A percentile compares a stretch with the other conserved stretches of the same genome.
These are phyloP conservation scores for Dictyostelium intermedium DNA, from an alignment of 78 protist species.

Conservation along the genomic window DNA sequence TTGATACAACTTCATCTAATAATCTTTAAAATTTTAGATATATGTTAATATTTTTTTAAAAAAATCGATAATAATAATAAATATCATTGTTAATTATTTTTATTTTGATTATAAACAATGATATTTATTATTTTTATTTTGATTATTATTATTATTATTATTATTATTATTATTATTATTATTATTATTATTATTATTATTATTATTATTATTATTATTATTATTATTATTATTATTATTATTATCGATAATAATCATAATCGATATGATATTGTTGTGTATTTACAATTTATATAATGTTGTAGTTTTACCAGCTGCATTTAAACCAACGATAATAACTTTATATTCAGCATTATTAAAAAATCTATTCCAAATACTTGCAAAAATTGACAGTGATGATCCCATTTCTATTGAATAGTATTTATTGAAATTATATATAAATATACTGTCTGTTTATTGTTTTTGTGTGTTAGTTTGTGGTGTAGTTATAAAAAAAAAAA, in stretches of 20 bases:
- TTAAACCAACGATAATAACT: conserved; percentile 87
- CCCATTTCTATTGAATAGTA: conserved; percentile 20
- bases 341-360: conserved; percentile 81
- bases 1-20: conserved; percentile 87
- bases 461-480: neutral
- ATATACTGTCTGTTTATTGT: neutral
- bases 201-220: neutral
- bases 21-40: too few species aligned
- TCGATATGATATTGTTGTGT: too few species aligned
- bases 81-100: too few species aligned
- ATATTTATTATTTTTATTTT: too few species aligned
- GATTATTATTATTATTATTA: too few species aligned
- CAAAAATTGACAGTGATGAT: conserved; percentile 68
- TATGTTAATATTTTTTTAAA: neutral
- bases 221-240: too few species aligned
- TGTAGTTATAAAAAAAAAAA: neutral
- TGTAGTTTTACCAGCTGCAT: conserved; percentile 94
- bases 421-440: too few species aligned
- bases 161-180: too few species aligned
- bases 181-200: neutral
- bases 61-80: too few species aligned
- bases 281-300: conserved; percentile 82
- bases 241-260: too few species aligned
- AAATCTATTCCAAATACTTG: conserved; percentile 77
- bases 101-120: too few species aligned